Conservation (phyloP, 2,329 filamentous ascomycete genomes). For the Epichloe elymi region DNA sequence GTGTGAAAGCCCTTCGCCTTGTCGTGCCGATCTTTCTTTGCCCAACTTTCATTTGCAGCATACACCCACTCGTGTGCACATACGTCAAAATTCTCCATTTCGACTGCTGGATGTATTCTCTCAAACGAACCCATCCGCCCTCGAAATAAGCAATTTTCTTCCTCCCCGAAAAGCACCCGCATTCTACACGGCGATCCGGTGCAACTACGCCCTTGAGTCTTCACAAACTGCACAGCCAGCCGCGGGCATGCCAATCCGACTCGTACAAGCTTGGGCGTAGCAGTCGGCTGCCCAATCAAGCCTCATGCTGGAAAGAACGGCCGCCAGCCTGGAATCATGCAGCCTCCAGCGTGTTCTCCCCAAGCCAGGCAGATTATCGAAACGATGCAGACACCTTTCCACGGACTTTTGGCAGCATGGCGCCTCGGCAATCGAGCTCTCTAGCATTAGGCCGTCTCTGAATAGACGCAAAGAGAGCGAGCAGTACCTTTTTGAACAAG, state of each 20-base stretch:
- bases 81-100: neutral
- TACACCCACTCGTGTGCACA: too few species aligned
- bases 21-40: neutral
- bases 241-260: slow-evolving; percentile 13
- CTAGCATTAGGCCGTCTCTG: slow-evolving; percentile 27
- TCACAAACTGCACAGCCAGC: neutral
- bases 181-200: neutral
- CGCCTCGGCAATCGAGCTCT: slow-evolving; percentile 34
- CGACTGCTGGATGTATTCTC: neutral
- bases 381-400: slow-evolving; percentile 30
- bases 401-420: slow-evolving; percentile 43
- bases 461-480: slow-evolving; percentile 13
- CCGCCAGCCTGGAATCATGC: slow-evolving; percentile 42
- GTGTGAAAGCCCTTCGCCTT: neutral
- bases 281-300: slow-evolving; percentile 5
- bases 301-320: slow-evolving; percentile 46
- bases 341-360: slow-evolving; percentile 39
- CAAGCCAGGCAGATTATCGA: slow-evolving; percentile 21
- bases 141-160: neutral
- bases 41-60: neutral
- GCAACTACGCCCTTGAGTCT: neutral
- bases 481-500: slow-evolving; percentile 8
- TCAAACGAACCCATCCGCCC: neutral
- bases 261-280: slow-evolving; percentile 8
- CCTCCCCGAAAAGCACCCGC: neutral